Evolutionary conservation across 805 yeast species (phyloP), one percentile per base, ranked within the genome.

Genomic region (Candida michaelii): DNA sequence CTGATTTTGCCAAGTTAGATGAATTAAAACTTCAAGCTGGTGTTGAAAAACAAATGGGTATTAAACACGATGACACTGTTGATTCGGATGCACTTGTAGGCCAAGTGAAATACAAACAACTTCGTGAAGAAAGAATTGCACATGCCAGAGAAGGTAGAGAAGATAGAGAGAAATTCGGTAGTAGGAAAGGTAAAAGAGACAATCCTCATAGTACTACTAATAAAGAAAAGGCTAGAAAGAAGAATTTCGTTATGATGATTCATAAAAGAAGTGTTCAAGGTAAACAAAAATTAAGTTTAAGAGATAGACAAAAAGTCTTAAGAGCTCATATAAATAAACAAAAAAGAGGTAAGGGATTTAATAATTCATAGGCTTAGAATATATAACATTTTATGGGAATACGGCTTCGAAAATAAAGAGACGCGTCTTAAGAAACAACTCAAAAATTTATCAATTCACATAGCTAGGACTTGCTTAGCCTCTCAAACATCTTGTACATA

Each of bases 201-300:
- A 74, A 78, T 13, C 15, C 39, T 4, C 97, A 85, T 60, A 87
- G 96, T 21, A 90, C 98, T 9, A 93, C 99, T 2, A 93, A 93
- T 65, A 82, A 81, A 66, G 97, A 95, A 68, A 93, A 93, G 79
- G 95, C 89, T 17, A 79, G 98, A 65, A 89, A 89, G 89, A 93
- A 93, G 96, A 93, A 93, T 69, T 93, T 89, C 60, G 91, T 93
- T 61, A 93, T 93, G 99, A 87, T 87, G 91, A 87, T 93, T 54
- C 99, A 93, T 67, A 93, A 91, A 71, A 81, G 81, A 56, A 82
- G 87, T 39, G 98, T 93, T 30, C 95, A 87, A 65, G 98, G 98
- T 49, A 93, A 93, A 66, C 90, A 85, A 50, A 86, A 83, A 69
- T 74, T 85, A 76, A 87, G 97, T 44, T 73, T 93, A 55, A 77